Evolutionary conservation across 169 alveolate species (phyloP).

Genomic region (Perkinsus chesapeaki): DNA sequence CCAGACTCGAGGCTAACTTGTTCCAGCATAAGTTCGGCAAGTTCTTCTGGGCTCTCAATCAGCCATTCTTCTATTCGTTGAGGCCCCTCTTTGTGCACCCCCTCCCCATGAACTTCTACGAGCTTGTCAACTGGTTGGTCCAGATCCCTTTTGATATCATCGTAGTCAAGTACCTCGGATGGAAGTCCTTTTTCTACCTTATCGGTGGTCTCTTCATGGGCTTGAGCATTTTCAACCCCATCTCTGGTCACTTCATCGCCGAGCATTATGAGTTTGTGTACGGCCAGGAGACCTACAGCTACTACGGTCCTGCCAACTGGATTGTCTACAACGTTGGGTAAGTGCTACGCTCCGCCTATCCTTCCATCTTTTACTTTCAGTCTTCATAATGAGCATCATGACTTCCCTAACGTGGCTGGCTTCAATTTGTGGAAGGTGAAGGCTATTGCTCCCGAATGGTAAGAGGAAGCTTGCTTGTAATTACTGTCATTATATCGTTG

Average conservation of each 20-base stretch:
- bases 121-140: slow-evolving; percentile 33
- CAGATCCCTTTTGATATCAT: slow-evolving; percentile 20
- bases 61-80: slow-evolving; percentile 44
- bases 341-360: not conserved
- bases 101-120: slow-evolving; percentile 23
- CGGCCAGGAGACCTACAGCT: slow-evolving; percentile 54
- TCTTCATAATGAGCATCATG: slow-evolving; percentile 66
- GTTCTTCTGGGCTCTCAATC: slow-evolving; percentile 29
- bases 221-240: slow-evolving; percentile 44
- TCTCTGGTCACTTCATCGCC: slow-evolving; percentile 62
- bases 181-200: slow-evolving; percentile 37
- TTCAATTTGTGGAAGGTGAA: slow-evolving; percentile 19
- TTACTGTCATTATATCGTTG: not conserved
- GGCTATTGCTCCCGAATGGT: not conserved
- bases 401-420: slow-evolving; percentile 54
- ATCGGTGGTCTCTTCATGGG: slow-evolving; percentile 41
- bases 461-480: not conserved
- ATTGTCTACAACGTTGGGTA: slow-evolving; percentile 60
- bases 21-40: slow-evolving; percentile 34
- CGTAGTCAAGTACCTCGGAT: slow-evolving; percentile 27
- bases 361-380: not conserved
- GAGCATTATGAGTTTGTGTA: slow-evolving; percentile 52
- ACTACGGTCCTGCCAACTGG: slow-evolving; percentile 55
- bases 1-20: slow-evolving; percentile 36
- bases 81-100: slow-evolving; percentile 53